A percentile compares a stretch with the other conserved stretches of the same genome.
Conservation (phyloP, 2,329 filamentous ascomycete genomes). For the Fusarium duplospermum region DNA sequence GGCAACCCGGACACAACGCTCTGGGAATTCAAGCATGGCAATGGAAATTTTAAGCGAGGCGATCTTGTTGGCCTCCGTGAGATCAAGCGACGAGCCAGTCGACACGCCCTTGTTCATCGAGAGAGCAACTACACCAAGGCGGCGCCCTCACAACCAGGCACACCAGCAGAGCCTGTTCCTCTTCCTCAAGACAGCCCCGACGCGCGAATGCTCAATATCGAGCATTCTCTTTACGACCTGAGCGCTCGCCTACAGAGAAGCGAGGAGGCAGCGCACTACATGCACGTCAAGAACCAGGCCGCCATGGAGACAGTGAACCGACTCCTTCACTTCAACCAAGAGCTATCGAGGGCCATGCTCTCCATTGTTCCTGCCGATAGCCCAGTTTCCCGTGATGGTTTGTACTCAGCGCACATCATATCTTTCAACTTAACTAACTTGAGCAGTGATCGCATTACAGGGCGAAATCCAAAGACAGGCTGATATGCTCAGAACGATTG, state of each 20-base stretch:
- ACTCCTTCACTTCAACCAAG: conserved; percentile 81
- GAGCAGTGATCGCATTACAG: conserved; percentile 67
- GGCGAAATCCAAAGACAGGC: conserved; percentile 70
- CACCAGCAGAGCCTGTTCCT: conserved; percentile 84
- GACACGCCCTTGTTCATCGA: conserved; percentile 91
- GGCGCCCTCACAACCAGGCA: conserved; percentile 80
- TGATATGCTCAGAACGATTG: conserved; percentile 66
- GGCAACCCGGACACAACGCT: conserved; percentile 92
- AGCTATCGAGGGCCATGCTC: conserved; percentile 80
- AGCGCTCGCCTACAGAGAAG: conserved; percentile 80
- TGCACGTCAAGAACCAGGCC: conserved; percentile 84
- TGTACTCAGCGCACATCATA: conserved; percentile 49
- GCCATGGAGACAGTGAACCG: conserved; percentile 84
- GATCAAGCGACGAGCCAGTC: conserved; percentile 93
- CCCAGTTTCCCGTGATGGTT: conserved; percentile 84
- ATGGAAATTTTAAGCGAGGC: conserved; percentile 95
- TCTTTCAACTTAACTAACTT: conserved; percentile 17
- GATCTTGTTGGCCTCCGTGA: conserved; percentile 91
- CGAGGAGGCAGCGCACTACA: conserved; percentile 83
- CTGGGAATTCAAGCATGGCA: conserved; percentile 99
- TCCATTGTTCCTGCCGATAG: conserved; percentile 81
- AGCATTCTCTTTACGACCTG: conserved; percentile 86
- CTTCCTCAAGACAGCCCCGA: conserved; percentile 79
- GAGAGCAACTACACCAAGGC: conserved; percentile 87
- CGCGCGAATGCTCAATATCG: conserved; percentile 77